phyloP scores from a whole-genome alignment of 805 yeast species.

The Wickerhamiella occidentalis region DNA sequence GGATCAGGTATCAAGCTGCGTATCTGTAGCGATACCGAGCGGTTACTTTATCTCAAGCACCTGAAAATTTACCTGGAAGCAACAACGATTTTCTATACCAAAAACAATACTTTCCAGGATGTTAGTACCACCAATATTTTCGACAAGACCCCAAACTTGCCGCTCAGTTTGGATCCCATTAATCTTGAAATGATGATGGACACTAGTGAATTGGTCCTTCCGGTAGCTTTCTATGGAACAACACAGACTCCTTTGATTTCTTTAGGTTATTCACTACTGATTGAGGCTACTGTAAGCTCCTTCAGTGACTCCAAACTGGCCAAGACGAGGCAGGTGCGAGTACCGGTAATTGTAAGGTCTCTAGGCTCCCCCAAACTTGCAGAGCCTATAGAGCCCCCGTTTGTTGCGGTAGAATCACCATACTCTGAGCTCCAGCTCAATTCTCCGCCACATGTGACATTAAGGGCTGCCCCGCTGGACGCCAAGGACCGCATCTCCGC shows the following conservation, averaged over 20 bases:
- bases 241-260: not conserved
- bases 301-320: not conserved
- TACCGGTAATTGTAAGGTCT: slow-evolving; percentile 1
- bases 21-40: slow-evolving; percentile 5
- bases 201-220: not conserved
- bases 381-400: not conserved
- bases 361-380: not conserved
- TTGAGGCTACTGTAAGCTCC: slow-evolving; percentile 3
- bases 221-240: slow-evolving; percentile 8
- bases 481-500: not conserved
- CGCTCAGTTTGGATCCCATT: slow-evolving; percentile 9
- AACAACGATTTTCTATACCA: slow-evolving; percentile 2
- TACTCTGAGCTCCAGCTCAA: too few species aligned
- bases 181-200: slow-evolving; percentile 7
- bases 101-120: not conserved
- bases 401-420: too few species aligned
- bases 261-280: not conserved
- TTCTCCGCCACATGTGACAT: too few species aligned
- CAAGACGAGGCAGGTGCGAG: not conserved
- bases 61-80: slow-evolving; percentile 1
- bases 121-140: not conserved
- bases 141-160: slow-evolving; percentile 1
- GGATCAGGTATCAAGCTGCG: not conserved
- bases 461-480: not conserved
- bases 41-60: not conserved